phyloP scores from a whole-genome alignment of 129 eudicot genomes.

The Centrapalus pauciflorus region DNA sequence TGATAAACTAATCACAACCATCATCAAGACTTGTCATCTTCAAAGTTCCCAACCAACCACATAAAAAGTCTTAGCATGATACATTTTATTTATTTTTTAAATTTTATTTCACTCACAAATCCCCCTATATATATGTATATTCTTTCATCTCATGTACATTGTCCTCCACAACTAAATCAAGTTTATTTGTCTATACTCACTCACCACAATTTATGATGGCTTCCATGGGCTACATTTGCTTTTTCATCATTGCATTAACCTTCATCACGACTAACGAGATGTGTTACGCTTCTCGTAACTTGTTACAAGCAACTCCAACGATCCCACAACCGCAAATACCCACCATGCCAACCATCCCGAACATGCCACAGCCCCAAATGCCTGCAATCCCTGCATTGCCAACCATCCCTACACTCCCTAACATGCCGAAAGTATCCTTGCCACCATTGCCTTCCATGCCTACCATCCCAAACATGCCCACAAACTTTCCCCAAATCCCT shows the following conservation, averaged over 20 bases:
- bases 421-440: no score
- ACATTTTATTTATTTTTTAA: not conserved
- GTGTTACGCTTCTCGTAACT: constrained; percentile 24
- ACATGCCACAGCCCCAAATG: constrained; percentile 23
- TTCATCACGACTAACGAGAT: constrained; percentile 1
- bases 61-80: not conserved
- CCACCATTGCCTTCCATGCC: constrained; percentile 16
- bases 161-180: not conserved
- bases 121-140: not conserved
- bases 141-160: not conserved
- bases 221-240: constrained; percentile 8
- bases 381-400: constrained; percentile 12
- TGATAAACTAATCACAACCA: not conserved
- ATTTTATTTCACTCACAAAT: not conserved
- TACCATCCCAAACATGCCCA: no score
- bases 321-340: constrained; percentile 22
- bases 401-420: constrained; percentile 10
- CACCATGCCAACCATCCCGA: not conserved
- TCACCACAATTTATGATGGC: not conserved
- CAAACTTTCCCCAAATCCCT: constrained; percentile 10
- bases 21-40: not conserved
- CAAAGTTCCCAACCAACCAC: constrained; percentile 6
- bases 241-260: constrained; percentile 3
- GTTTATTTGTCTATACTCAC: not conserved
- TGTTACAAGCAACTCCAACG: constrained; percentile 17